Percentiles rank a stretch among this genome's conserved stretches.
Evolutionary conservation across 352 stramenopile species (phyloP).

Genomic region (Blastocystis sp.): DNA sequence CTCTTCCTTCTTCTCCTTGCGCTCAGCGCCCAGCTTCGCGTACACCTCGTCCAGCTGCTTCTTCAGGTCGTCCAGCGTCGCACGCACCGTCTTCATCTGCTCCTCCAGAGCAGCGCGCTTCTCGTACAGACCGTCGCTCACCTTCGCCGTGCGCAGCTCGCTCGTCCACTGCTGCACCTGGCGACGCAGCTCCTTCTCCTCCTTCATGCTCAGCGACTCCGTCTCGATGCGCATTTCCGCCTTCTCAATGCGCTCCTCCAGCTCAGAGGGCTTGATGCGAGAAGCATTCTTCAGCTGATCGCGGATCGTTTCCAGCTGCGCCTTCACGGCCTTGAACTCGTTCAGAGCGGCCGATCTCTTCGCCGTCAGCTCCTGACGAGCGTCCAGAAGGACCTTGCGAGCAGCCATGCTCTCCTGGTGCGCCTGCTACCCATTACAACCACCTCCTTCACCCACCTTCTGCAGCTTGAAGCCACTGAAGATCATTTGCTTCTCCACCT

Average conservation of each 20-base stretch:
- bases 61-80: not conserved
- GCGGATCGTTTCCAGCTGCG: not conserved
- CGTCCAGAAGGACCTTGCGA: slow-evolving; percentile 15
- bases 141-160: not conserved
- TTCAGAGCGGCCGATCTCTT: not conserved
- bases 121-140: not conserved
- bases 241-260: not conserved
- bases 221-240: slow-evolving; percentile 25
- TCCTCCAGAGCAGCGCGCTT: not conserved
- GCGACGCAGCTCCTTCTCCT: not conserved
- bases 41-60: slow-evolving; percentile 5
- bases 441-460: not conserved
- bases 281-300: not conserved
- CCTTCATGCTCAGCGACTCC: slow-evolving; percentile 24
- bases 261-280: not conserved
- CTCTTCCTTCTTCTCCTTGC: slow-evolving; percentile 23
- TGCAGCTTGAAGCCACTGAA: not conserved
- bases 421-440: not conserved
- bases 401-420: not conserved
- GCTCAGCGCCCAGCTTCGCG: not conserved
- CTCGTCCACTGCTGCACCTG: not conserved
- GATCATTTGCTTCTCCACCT: slow-evolving; percentile 23
- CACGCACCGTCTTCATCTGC: not conserved
- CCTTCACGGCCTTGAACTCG: not conserved
- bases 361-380: not conserved